Base-by-base conservation (phyloP, 2,329 filamentous ascomycete species). In the Xylariales sp. region DNA sequence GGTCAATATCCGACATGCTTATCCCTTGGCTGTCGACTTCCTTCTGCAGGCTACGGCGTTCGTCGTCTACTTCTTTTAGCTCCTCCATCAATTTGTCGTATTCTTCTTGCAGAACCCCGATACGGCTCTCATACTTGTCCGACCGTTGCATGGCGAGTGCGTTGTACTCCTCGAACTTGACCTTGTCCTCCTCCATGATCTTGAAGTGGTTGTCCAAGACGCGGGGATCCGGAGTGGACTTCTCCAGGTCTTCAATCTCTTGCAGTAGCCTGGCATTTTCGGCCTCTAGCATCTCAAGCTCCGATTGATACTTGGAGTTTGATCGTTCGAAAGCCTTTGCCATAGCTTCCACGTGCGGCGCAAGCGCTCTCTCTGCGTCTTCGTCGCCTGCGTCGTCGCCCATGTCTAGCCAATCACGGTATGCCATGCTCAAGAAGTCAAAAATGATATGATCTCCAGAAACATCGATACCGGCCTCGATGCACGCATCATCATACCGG, bases 1-100 rank as follows among this genome's bases (percentile, higher is more conserved):
- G 88, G 74, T 98, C 93, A 59, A 98, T 97, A 75, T 98, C 93
- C 66, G 93, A 86, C 66, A 96, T 94, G 56, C 89, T 94, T 60
- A 98, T 90, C 3, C 93, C 93, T 59, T 95, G 88, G 52, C 85
- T 83, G 62, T 97, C 93, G 20, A 98, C 89, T 21, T 86, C 82
- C 45, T 84, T 82, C 61, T 97, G 91, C 8, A 98, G 74, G 21
- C 76, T 75, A 31, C 80, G 70, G 47, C 88, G 81, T 61, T 98
- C 93, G 12, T 86, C 82, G 50, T 97, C 90, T 0, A 85, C 86
- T 53, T 88, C 85, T 44, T 78, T 75, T 24, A 95, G 69, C 54
- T 95, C 89, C 7, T 74, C 68, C 40, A 83, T 71, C 16, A 88
- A 77, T 59, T 90, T 91, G 38, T 86, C 81, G 21, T 95, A 81